Percentiles rank a stretch among this genome's conserved stretches.
phyloP scores from a whole-genome alignment of 148 eudicot genomes.

The Camellia sinensis region DNA sequence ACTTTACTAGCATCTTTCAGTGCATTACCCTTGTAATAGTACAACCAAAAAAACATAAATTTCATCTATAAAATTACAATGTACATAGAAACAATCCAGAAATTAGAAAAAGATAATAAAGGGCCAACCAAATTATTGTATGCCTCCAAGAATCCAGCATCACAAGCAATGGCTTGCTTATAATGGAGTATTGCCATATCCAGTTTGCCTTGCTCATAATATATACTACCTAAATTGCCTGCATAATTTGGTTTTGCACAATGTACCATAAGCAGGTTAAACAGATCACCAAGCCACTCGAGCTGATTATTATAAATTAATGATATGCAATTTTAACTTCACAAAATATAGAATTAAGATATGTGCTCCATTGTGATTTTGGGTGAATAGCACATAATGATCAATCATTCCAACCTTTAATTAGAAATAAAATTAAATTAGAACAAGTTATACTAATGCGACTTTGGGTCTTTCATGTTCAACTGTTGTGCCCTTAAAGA shows the following conservation, averaged over 20 bases:
- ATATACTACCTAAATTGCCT: constrained; percentile 80
- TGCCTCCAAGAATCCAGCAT: constrained; percentile 81
- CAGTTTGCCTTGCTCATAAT: constrained; percentile 82
- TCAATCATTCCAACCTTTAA: background rate
- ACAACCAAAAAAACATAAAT: constrained; percentile 6
- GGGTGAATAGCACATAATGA: background rate
- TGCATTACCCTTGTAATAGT: constrained; percentile 65
- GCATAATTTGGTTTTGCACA: constrained; percentile 17
- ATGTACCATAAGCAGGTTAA: background rate
- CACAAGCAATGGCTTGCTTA: constrained; percentile 72
- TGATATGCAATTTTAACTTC: background rate
- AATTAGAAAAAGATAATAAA: background rate
- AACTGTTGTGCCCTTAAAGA: background rate
- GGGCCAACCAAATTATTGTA: constrained; percentile 77
- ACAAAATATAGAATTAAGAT: too few relatives aligned
- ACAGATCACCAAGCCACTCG: background rate
- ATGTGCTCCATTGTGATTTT: background rate
- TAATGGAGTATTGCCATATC: constrained; percentile 80
- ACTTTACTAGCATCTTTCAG: constrained; percentile 80
- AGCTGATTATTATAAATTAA: background rate
- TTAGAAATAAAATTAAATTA: background rate
- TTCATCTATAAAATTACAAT: constrained; percentile 3
- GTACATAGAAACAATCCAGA: background rate
- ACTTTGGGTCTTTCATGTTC: background rate
- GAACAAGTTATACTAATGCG: background rate